These are phyloP conservation scores for Colletotrichum sp. DNA, from an alignment of 2,329 filamentous ascomycete genomes.

Conservation along the genomic window DNA sequence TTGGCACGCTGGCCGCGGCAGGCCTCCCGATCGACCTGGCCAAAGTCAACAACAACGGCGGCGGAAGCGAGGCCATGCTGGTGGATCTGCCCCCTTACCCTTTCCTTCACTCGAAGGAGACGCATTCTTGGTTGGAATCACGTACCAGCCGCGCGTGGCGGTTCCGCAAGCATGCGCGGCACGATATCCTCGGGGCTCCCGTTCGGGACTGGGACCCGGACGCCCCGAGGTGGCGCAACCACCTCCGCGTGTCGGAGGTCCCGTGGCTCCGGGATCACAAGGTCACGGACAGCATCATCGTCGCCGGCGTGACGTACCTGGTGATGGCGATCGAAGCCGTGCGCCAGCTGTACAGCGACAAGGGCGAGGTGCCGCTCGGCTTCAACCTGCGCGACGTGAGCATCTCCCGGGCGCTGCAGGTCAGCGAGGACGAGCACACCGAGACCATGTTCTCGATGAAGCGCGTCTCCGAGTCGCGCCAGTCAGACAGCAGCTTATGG, in stretches of 20 bases:
- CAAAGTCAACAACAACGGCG: constrained; percentile 41
- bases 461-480: not conserved
- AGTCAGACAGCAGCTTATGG: constrained; percentile 29
- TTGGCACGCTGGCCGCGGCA: constrained; percentile 23
- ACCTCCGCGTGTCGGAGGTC: constrained; percentile 32
- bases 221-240: constrained; percentile 18
- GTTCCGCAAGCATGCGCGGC: constrained; percentile 3
- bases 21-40: constrained; percentile 41
- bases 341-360: constrained; percentile 15
- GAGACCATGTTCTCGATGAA: constrained; percentile 22
- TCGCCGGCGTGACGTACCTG: constrained; percentile 38
- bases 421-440: constrained; percentile 12
- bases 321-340: constrained; percentile 30
- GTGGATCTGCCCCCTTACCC: constrained; percentile 21
- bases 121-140: constrained; percentile 9
- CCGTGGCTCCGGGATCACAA: constrained; percentile 52
- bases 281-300: constrained; percentile 47
- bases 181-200: constrained; percentile 19
- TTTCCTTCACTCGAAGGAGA: constrained; percentile 18
- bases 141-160: constrained; percentile 13
- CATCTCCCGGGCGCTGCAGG: constrained; percentile 18
- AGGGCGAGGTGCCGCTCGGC: constrained; percentile 10
- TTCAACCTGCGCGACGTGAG: constrained; percentile 24
- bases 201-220: not conserved
- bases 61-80: not conserved